A percentile compares a stretch with the other conserved stretches of the same genome.
Conservation (phyloP, 306 rosid species). For the Arachis hypogaea region DNA sequence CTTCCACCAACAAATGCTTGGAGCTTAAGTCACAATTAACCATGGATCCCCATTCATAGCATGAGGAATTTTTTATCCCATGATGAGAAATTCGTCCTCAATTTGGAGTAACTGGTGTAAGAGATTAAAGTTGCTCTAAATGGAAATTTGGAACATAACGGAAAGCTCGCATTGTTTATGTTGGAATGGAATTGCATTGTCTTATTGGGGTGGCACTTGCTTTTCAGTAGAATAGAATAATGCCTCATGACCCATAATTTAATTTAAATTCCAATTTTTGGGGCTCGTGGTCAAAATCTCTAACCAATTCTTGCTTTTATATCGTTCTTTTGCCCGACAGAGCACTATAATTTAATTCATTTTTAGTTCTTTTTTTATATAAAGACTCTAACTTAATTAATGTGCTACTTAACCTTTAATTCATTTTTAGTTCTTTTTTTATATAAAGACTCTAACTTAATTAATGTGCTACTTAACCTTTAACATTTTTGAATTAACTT, state of each 20-base stretch:
- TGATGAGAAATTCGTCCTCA: background rate
- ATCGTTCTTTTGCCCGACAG: conserved; percentile 26
- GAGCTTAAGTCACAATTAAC: background rate
- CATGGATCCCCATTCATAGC: background rate
- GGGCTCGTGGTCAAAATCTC: conserved; percentile 19
- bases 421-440: too few relatives aligned
- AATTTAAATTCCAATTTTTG: conserved; percentile 7
- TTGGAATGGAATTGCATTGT: background rate
- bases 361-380: background rate
- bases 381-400: conserved; percentile 18
- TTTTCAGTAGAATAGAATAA: conserved; percentile 11
- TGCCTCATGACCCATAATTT: conserved; percentile 17
- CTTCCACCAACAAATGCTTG: background rate
- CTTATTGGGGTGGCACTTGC: background rate
- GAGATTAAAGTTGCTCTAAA: conserved; percentile 1
- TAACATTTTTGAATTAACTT: background rate
- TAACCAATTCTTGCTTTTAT: conserved; percentile 41
- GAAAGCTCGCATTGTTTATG: conserved; percentile 25
- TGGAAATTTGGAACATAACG: conserved; percentile 16
- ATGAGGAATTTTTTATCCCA: background rate
- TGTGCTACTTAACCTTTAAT: background rate
- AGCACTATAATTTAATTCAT: conserved; percentile 3
- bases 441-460: conserved; percentile 15
- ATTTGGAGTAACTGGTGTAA: background rate
- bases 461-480: background rate